Evolutionary conservation across 2,329 filamentous ascomycete genomes (phyloP).

Genomic region (Metarhizium rileyi): DNA sequence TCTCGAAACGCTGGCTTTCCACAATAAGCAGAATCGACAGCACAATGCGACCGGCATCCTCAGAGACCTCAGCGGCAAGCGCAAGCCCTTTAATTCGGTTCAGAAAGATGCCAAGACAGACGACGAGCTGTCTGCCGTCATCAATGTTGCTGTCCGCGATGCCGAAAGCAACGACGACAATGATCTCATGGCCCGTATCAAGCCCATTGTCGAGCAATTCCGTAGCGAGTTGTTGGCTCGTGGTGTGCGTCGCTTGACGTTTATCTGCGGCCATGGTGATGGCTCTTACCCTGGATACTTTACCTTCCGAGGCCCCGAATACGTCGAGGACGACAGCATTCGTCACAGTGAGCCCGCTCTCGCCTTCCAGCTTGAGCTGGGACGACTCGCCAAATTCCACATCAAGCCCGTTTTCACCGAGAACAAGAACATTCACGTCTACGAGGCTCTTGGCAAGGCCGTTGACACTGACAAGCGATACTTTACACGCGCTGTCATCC

Average conservation of each 20-base stretch:
- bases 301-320: slow-evolving; percentile 90
- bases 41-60: slow-evolving; percentile 48
- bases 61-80: slow-evolving; percentile 64
- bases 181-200: slow-evolving; percentile 68
- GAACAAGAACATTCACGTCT: slow-evolving; percentile 98
- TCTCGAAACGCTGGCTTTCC: slow-evolving; percentile 67
- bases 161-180: slow-evolving; percentile 74
- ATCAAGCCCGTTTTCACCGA: slow-evolving; percentile 98
- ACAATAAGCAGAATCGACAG: slow-evolving; percentile 46
- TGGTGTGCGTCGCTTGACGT: slow-evolving; percentile 81
- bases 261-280: slow-evolving; percentile 91
- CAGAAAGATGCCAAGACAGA: slow-evolving; percentile 32
- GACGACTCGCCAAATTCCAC: slow-evolving; percentile 89
- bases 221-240: slow-evolving; percentile 76
- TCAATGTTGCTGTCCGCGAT: slow-evolving; percentile 87
- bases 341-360: slow-evolving; percentile 94
- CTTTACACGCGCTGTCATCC: slow-evolving; percentile 92
- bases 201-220: slow-evolving; percentile 65
- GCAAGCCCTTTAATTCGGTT: slow-evolving; percentile 35
- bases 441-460: slow-evolving; percentile 90
- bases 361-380: slow-evolving; percentile 96
- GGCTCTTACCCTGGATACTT: slow-evolving; percentile 95
- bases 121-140: slow-evolving; percentile 81
- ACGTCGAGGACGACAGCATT: slow-evolving; percentile 87
- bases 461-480: slow-evolving; percentile 96